Base-by-base conservation (phyloP, 768 basidiomycete genomes). In the Cystofilobasidium bisporidii region DNA sequence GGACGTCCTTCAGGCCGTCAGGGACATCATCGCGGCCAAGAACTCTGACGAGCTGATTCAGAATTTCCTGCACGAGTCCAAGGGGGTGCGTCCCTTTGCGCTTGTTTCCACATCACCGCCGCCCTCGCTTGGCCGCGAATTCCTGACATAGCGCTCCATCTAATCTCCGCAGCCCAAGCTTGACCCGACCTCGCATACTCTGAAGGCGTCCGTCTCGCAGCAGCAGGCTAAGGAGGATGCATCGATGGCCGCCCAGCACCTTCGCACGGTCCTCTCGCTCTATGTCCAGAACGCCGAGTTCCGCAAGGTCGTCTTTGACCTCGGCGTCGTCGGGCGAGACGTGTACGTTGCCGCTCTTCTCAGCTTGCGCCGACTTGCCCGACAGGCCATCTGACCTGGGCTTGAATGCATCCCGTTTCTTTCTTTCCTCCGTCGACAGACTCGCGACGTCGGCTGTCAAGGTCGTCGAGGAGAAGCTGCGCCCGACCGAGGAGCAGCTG, bases 41-140 rank as follows among this genome's bases (percentile, higher is more conserved):
- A 97, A 97, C 73, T 88, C 86, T 8, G 92, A 97, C 74, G 92
- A 98, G 72, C 81, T 99, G 65, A 80, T 99, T 76, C 93, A 99
- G 73, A 92, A 93, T 70, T 79, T 96, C 43, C 78, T 89, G 18
- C 63, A 15, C 28, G 59, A 60, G 30, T 10, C 59, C 15, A 38
- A 38, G 15, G 48, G 58, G 28, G 68, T 69, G 20, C 36, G 61
- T 62, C 47, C 40, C 15, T 45, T 28, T 33, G 18, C n/a, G n/a
- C n/a, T n/a, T n/a, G n/a, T n/a, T n/a, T n/a, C n/a, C n/a, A n/a
- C n/a, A n/a, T n/a, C n/a, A n/a, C n/a, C n/a, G n/a, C n/a, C n/a
- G n/a, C n/a, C n/a, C n/a, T n/a, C n/a, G n/a, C n/a, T n/a, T n/a
- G n/a, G n/a, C n/a, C n/a, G n/a, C n/a, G n/a, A n/a, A n/a, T n/a